Conservation (phyloP, 2,329 filamentous ascomycete species). For the Mycosphaerella sp. region DNA sequence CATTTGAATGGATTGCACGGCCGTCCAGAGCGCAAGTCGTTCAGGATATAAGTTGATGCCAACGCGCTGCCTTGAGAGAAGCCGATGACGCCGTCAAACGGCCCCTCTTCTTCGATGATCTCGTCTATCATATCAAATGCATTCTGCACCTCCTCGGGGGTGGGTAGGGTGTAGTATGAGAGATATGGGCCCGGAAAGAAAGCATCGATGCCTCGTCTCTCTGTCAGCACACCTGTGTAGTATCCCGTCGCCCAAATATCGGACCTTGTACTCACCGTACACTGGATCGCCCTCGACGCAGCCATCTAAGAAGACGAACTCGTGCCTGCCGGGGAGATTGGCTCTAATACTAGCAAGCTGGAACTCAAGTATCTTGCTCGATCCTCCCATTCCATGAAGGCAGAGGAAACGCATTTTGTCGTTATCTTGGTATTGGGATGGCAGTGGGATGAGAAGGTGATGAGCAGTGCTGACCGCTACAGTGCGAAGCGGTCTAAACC, state of each 20-base stretch:
- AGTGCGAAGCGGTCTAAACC: not conserved
- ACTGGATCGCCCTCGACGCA: not conserved
- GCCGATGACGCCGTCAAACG: constrained; percentile 7
- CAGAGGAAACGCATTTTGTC: constrained; percentile 8
- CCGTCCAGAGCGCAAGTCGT: not conserved
- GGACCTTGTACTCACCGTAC: not conserved
- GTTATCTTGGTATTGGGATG: not conserved
- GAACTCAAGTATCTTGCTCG: not conserved
- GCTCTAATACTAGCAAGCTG: not conserved
- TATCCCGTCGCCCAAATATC: not conserved
- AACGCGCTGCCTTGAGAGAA: constrained; percentile 2
- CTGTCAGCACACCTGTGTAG: not conserved
- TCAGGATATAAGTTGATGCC: not conserved
- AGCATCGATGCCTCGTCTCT: constrained; percentile 1
- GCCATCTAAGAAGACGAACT: not conserved
- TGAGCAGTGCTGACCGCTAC: not conserved
- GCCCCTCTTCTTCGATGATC: constrained; percentile 6
- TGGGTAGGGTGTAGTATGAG: constrained; percentile 5
- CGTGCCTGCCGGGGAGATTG: not conserved
- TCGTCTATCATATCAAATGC: constrained; percentile 5
- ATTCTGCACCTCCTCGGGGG: constrained; percentile 1
- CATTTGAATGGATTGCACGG: constrained; percentile 1
- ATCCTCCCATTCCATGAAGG: constrained; percentile 6
- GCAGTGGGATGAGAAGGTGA: not conserved
- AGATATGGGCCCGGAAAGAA: constrained; percentile 5